Conservation (phyloP, 192 early-diverging fungal genomes). For the Allomyces javanicus region DNA sequence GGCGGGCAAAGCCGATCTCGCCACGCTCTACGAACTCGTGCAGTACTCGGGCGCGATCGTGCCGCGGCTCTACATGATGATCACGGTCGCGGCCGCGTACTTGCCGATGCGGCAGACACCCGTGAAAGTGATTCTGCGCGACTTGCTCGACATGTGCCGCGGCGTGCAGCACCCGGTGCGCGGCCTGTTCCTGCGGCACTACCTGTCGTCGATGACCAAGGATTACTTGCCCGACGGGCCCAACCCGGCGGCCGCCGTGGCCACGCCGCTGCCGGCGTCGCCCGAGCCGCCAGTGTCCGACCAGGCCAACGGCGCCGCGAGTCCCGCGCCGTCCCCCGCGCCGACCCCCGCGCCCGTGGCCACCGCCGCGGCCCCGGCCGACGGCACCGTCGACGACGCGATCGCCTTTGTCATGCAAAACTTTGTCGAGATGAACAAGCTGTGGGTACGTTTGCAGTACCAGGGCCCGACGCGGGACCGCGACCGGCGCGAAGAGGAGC, state of each 20-base stretch:
- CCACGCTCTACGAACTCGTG: conserved; percentile 92
- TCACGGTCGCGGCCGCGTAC: conserved; percentile 90
- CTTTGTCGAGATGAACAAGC: conserved; percentile 99
- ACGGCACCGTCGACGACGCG: conserved; percentile 75
- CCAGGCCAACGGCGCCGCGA: neutral
- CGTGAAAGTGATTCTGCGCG: conserved; percentile 88
- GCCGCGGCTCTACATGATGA: conserved; percentile 97
- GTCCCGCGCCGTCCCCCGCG: neutral
- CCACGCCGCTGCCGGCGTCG: neutral
- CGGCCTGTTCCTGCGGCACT: conserved; percentile 91
- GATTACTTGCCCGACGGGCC: conserved; percentile 73
- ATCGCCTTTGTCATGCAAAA: conserved; percentile 93
- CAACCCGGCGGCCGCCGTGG: neutral
- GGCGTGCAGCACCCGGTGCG: conserved; percentile 98
- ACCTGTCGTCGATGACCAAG: conserved; percentile 81
- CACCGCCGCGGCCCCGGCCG: conserved; percentile 2
- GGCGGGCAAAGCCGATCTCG: conserved; percentile 54
- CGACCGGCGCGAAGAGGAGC: conserved; percentile 87
- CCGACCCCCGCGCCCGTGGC: neutral
- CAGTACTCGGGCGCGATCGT: conserved; percentile 97
- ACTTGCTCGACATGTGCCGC: conserved; percentile 97
- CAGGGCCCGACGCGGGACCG: conserved; percentile 85
- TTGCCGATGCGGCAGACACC: conserved; percentile 87
- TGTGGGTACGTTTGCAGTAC: conserved; percentile 97
- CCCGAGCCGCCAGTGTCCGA: neutral